These are phyloP conservation scores for Talaromyces liani DNA, from an alignment of 495 filamentous ascomycete genomes.

Conservation along the genomic window DNA sequence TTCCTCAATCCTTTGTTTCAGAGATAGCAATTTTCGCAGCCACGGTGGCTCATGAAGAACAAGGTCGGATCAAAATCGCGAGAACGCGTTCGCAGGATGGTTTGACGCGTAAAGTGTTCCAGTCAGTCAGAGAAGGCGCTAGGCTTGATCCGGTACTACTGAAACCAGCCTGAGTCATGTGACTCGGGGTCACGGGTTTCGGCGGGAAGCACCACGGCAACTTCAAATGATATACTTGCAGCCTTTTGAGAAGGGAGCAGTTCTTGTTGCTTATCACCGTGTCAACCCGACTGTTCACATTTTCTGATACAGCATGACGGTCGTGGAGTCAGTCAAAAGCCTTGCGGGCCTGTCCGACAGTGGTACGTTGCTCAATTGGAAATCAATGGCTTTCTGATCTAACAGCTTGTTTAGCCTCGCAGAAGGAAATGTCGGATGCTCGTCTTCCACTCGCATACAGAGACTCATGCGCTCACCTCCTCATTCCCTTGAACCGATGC, in stretches of 20 bases:
- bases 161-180: background rate
- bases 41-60: slow-evolving; percentile 8
- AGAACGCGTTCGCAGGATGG: background rate
- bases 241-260: background rate
- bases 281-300: background rate
- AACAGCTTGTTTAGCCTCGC: slow-evolving; percentile 49
- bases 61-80: background rate
- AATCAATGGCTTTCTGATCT: background rate
- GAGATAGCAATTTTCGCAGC: background rate
- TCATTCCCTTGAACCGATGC: slow-evolving; percentile 93
- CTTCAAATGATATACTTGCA: background rate
- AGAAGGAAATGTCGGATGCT: slow-evolving; percentile 88
- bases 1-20: background rate
- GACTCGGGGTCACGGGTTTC: slow-evolving; percentile 1
- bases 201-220: slow-evolving; percentile 1
- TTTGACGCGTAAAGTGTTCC: slow-evolving; percentile 8
- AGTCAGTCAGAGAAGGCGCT: background rate
- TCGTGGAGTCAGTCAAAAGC: slow-evolving; percentile 47
- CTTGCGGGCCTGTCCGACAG: slow-evolving; percentile 41
- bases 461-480: slow-evolving; percentile 86
- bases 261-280: background rate
- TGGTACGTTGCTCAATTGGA: slow-evolving; percentile 1
- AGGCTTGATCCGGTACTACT: background rate
- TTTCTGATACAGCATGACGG: slow-evolving; percentile 31
- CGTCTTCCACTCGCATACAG: slow-evolving; percentile 83